A percentile compares a stretch with the other conserved stretches of the same genome.
Evolutionary conservation across 208 protist genomes (phyloP).

Genomic region (Trypanosoma brucei): DNA sequence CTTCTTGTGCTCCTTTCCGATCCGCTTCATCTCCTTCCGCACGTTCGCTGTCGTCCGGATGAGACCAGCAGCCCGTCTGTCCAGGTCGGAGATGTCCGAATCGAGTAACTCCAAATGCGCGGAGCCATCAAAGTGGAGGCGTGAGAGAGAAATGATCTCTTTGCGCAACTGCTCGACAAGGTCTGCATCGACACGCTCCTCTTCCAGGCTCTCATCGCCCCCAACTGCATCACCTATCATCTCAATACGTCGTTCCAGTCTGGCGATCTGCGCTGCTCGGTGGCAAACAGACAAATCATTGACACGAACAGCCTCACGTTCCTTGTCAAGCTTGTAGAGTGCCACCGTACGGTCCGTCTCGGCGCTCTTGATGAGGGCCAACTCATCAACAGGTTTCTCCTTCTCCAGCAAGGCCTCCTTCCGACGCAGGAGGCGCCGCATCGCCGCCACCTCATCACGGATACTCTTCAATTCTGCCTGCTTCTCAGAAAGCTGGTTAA

Average conservation of each 20-base stretch:
- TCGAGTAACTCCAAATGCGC: slow-evolving; percentile 51
- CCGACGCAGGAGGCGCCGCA: slow-evolving; percentile 29
- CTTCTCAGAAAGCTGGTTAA: slow-evolving; percentile 52
- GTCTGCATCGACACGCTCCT: slow-evolving; percentile 67
- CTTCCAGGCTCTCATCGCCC: slow-evolving; percentile 37
- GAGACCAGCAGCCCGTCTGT: slow-evolving; percentile 39
- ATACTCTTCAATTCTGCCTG: slow-evolving; percentile 39
- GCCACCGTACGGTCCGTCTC: slow-evolving; percentile 63
- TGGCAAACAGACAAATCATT: slow-evolving; percentile 60
- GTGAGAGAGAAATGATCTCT: slow-evolving; percentile 45
- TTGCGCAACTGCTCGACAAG: slow-evolving; percentile 47
- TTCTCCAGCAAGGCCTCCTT: slow-evolving; percentile 56
- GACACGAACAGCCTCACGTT: slow-evolving; percentile 44
- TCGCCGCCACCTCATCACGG: slow-evolving; percentile 25
- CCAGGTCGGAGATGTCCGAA: slow-evolving; percentile 56
- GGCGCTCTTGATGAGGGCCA: slow-evolving; percentile 46
- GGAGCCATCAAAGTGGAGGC: slow-evolving; percentile 35
- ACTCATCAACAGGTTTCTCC: slow-evolving; percentile 30
- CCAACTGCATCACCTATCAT: slow-evolving; percentile 65
- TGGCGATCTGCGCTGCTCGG: slow-evolving; percentile 69
- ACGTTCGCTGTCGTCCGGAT: slow-evolving; percentile 50
- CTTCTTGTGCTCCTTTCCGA: slow-evolving; percentile 51
- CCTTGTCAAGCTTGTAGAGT: slow-evolving; percentile 39
- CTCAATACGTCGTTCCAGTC: slow-evolving; percentile 67
- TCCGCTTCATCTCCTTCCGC: slow-evolving; percentile 39